Percentiles rank a stretch among this genome's conserved stretches.
phyloP scores from a whole-genome alignment of 306 rosid genomes.

The Potentilla sterilis region DNA sequence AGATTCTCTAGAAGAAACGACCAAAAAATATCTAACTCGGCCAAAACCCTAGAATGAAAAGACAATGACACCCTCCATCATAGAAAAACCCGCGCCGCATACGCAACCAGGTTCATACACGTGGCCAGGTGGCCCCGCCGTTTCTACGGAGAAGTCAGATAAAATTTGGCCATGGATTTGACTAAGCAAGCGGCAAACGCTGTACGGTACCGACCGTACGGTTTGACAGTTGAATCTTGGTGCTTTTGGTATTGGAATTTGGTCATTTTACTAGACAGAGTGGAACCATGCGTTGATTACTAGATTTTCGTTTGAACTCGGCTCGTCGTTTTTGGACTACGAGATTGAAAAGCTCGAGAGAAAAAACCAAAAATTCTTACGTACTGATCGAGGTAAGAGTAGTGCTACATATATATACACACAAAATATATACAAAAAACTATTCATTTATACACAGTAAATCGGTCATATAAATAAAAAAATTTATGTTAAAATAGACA shows the following conservation, averaged over 20 bases:
- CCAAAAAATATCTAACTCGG: background rate
- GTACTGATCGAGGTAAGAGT: no score
- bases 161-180: background rate
- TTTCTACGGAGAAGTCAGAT: background rate
- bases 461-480: no score
- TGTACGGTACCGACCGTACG: constrained; percentile 2
- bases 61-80: background rate
- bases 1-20: background rate
- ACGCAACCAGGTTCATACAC: background rate
- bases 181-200: background rate
- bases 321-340: background rate
- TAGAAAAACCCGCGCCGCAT: background rate
- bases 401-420: no score
- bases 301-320: background rate
- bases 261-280: background rate
- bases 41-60: background rate
- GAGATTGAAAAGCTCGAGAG: no score
- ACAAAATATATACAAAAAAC: no score
- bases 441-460: no score
- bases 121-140: background rate
- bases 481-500: no score
- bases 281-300: background rate
- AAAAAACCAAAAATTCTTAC: no score
- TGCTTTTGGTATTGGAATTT: background rate
- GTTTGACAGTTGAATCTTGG: background rate